Conservation (phyloP, 805 yeast genomes). For the Ogataea allantospora region DNA sequence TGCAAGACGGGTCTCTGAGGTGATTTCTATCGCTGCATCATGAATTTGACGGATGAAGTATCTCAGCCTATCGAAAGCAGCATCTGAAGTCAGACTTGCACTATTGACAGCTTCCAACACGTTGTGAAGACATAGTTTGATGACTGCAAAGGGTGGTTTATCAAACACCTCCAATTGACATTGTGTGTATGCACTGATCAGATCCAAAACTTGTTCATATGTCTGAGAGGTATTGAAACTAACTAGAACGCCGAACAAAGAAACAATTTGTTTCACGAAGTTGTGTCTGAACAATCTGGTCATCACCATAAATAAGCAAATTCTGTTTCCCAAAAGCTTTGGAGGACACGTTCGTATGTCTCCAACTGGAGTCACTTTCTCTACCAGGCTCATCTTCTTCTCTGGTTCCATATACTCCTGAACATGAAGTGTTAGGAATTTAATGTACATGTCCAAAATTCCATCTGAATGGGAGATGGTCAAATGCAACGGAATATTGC, state of each 20-base stretch:
- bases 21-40: conserved; percentile 5
- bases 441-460: conserved; percentile 32
- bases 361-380: conserved; percentile 35
- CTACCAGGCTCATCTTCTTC: conserved; percentile 25
- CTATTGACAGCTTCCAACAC: conserved; percentile 20
- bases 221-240: conserved; percentile 13
- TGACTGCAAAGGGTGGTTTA: conserved; percentile 21
- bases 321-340: conserved; percentile 28
- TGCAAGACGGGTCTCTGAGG: not conserved
- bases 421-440: conserved; percentile 26
- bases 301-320: conserved; percentile 31
- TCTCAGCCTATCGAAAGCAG: conserved; percentile 12
- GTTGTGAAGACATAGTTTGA: conserved; percentile 16
- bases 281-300: conserved; percentile 30
- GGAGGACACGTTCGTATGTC: conserved; percentile 27
- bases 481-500: conserved; percentile 14
- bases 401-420: conserved; percentile 17
- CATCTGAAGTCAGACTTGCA: conserved; percentile 2
- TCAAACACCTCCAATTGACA: conserved; percentile 14
- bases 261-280: conserved; percentile 23
- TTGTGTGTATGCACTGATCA: conserved; percentile 13
- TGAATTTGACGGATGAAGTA: conserved; percentile 11
- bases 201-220: conserved; percentile 13
- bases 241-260: conserved; percentile 21
- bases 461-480: conserved; percentile 28